A percentile compares a stretch with the other conserved stretches of the same genome.
Evolutionary conservation across 768 basidiomycete species (phyloP).

Genomic region (Mycena vitilis): DNA sequence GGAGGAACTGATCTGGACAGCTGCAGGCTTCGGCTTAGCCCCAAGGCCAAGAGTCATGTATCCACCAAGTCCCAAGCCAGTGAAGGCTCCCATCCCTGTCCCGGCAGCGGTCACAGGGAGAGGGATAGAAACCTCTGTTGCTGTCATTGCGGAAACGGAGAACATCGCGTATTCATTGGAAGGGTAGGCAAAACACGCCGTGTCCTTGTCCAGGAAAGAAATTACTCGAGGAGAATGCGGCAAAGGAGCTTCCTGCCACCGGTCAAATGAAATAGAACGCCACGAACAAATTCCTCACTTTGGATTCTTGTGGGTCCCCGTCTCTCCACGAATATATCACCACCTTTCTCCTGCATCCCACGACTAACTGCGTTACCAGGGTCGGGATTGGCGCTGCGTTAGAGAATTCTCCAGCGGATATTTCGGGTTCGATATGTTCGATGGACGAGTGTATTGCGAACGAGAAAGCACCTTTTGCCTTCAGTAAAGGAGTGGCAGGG

Average conservation of each 20-base stretch:
- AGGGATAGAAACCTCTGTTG: slow-evolving; percentile 65
- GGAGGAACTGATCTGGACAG: slow-evolving; percentile 63
- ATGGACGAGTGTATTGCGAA: slow-evolving; percentile 81
- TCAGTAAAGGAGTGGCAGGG: slow-evolving; percentile 76
- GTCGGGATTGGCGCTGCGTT: slow-evolving; percentile 66
- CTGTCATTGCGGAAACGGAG: slow-evolving; percentile 67
- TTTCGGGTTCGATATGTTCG: slow-evolving; percentile 51
- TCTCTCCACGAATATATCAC: slow-evolving; percentile 91
- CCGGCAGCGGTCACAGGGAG: slow-evolving; percentile 55
- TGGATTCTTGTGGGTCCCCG: slow-evolving; percentile 78
- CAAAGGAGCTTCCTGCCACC: slow-evolving; percentile 76
- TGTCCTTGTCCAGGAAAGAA: slow-evolving; percentile 73
- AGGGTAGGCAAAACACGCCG: slow-evolving; percentile 83
- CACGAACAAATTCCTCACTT: slow-evolving; percentile 56
- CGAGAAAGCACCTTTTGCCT: slow-evolving; percentile 85
- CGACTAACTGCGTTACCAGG: slow-evolving; percentile 78
- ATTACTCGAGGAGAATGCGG: slow-evolving; percentile 93
- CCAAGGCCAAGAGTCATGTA: slow-evolving; percentile 90
- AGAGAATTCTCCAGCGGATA: slow-evolving; percentile 44
- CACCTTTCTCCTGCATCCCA: slow-evolving; percentile 88
- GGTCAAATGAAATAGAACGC: slow-evolving; percentile 8
- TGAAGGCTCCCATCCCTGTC: slow-evolving; percentile 80
- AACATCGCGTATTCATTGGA: slow-evolving; percentile 82
- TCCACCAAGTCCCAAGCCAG: slow-evolving; percentile 79
- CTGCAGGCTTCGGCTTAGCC: slow-evolving; percentile 75